Evolutionary conservation across 2,329 filamentous ascomycete genomes (phyloP), one percentile per base, ranked within the genome.

Genomic region (Basipetospora chlamydospora): DNA sequence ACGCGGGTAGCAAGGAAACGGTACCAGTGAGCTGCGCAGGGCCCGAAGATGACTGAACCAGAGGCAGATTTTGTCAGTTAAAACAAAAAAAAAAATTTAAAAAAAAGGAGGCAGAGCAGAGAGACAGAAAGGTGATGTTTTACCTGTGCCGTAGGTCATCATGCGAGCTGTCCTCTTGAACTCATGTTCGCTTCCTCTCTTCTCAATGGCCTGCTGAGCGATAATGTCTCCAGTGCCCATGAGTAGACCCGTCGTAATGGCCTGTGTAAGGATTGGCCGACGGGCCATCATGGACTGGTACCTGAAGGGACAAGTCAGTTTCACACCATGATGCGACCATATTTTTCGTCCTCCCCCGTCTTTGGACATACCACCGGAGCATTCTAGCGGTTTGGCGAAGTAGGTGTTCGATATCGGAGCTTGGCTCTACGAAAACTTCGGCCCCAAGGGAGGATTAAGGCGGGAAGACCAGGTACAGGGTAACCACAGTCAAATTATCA

Each of bases 181-280:
- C 50, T 88, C 80, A 56, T 98, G 88, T 47, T 78, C 61, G 18
- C 81, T 46, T 13, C 86, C 87, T 50, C 70, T 77, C 56, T 76
- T 78, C 61, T 96, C 88, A 41, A 98, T 82, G 25, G 75, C 67
- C 61, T 96, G 88, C 60, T 98, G 90, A 26, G 90, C 85, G 46
- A 92, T 77, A 42, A 80, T 67, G 61, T 98, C 90, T 49, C 90
- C 90, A 11, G 86, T 83, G 40, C 81, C 87, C 56, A 96, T 98
- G 44, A 98, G 77, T 41, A 96, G 71, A 33, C 84, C 81, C 26
- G 88, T 95, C 39, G 86, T 93, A 49, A 94, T 63, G 54, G 80
- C 83, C 66, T 94, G 85, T 9, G 88, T 96, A 51, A 95, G 73
- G 48, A 96, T 66, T 41, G 88, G 88, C 52, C 82, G 74, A 50